phyloP scores from a whole-genome alignment of 768 basidiomycete genomes.

The Pilatotrama ljubarskyi region DNA sequence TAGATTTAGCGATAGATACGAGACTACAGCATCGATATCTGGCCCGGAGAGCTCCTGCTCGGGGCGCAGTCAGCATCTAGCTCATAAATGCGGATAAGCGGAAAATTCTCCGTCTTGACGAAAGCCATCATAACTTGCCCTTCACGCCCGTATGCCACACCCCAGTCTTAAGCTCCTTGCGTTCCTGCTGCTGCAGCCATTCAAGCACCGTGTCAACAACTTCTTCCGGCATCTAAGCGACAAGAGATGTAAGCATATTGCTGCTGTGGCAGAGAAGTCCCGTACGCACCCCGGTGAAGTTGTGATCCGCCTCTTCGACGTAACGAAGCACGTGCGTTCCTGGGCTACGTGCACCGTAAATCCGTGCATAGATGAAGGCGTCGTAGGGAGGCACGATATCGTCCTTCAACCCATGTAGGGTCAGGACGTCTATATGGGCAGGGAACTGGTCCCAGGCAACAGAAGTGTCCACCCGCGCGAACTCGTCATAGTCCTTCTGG shows the following conservation, averaged over 20 bases:
- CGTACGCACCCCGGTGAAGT: constrained; percentile 37
- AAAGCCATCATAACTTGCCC: constrained; percentile 41
- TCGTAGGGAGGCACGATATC: constrained; percentile 72
- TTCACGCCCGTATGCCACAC: constrained; percentile 60
- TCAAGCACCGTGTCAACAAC: constrained; percentile 66
- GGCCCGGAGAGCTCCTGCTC: background rate
- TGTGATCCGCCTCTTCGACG: constrained; percentile 78
- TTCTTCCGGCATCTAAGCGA: constrained; percentile 55
- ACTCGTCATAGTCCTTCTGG: constrained; percentile 55
- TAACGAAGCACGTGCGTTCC: constrained; percentile 73
- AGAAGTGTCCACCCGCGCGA: constrained; percentile 65
- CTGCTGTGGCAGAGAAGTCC: too few relatives aligned
- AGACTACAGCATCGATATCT: background rate
- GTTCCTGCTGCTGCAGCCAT: constrained; percentile 58
- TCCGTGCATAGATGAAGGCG: constrained; percentile 65
- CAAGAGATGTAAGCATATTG: background rate
- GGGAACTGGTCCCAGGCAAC: constrained; percentile 74
- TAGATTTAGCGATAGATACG: background rate
- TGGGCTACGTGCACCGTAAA: constrained; percentile 53
- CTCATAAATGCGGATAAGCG: background rate
- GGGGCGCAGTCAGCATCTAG: background rate
- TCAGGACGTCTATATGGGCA: constrained; percentile 60
- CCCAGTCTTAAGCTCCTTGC: constrained; percentile 56
- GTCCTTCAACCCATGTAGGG: constrained; percentile 75
- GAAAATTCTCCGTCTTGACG: too few relatives aligned